Percentiles rank a stretch among this genome's conserved stretches.
These are phyloP conservation scores for Coemansia furcata DNA, from an alignment of 192 early-diverging fungal genomes.

Conservation along the genomic window DNA sequence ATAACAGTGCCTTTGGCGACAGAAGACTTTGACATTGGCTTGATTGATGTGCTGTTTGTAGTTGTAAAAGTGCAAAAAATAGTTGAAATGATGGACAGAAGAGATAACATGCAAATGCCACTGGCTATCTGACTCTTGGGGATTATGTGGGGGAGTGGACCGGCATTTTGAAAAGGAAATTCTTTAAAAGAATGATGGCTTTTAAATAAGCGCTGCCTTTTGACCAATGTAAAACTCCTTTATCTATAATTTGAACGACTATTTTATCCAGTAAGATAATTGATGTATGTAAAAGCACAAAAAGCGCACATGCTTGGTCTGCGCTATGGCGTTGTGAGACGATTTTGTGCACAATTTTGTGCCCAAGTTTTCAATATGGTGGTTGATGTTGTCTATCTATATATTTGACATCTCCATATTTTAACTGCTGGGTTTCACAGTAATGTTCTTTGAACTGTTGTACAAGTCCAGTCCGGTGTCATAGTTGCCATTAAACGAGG, in stretches of 20 bases:
- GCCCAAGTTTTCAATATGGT: too few species aligned
- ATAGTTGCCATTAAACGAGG: conserved; percentile 21
- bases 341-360: too few species aligned
- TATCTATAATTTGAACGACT: too few species aligned
- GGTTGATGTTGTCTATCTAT: not conserved
- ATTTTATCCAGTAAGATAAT: too few species aligned
- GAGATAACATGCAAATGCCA: not conserved
- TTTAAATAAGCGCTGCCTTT: not conserved
- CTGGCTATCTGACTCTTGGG: too few species aligned
- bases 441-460: conserved; percentile 7
- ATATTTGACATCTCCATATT: not conserved
- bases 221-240: too few species aligned
- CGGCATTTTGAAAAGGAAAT: not conserved
- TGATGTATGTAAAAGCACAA: too few species aligned
- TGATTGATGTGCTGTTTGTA: not conserved
- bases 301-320: too few species aligned
- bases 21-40: not conserved
- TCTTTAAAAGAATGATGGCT: not conserved
- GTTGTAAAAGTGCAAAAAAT: not conserved
- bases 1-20: not conserved
- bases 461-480: conserved; percentile 12
- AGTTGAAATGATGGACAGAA: not conserved
- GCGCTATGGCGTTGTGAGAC: too few species aligned
- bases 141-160: too few species aligned
- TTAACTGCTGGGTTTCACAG: conserved; percentile 3